Percentiles rank a stretch among this genome's conserved stretches.
These are phyloP conservation scores for Adansonia gregorii DNA, from an alignment of 441 rosid genomes.

Conservation along the genomic window DNA sequence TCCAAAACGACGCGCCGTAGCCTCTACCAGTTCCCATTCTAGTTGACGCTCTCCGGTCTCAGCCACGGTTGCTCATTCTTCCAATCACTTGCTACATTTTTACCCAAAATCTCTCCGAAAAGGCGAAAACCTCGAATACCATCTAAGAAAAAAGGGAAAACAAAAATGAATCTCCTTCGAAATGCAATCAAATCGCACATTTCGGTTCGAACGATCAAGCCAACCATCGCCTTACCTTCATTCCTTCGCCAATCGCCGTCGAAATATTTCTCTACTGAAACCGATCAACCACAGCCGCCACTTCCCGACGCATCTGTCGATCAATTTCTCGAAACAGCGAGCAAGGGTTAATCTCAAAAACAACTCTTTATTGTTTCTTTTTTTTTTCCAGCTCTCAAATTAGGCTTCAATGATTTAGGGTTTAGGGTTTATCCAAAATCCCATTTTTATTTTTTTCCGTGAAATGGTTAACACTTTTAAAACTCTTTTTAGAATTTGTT, in stretches of 20 bases:
- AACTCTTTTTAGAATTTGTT: slow-evolving; percentile 37
- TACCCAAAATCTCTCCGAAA: not conserved
- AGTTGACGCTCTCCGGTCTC: not conserved
- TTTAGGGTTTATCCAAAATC: slow-evolving; percentile 34
- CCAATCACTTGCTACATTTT: not conserved
- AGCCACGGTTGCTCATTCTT: not conserved
- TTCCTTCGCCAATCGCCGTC: slow-evolving; percentile 41
- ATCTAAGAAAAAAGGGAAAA: not conserved
- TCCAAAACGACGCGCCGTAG: not conserved
- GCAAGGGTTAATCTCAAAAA: slow-evolving; percentile 39
- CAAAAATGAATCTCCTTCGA: slow-evolving; percentile 52
- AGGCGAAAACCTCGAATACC: not conserved
- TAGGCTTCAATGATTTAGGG: slow-evolving; percentile 26
- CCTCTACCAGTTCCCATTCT: no score
- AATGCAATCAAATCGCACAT: slow-evolving; percentile 43
- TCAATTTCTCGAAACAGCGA: slow-evolving; percentile 34
- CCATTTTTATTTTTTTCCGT: no score
- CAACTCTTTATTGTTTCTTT: not conserved
- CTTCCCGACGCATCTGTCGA: slow-evolving; percentile 39
- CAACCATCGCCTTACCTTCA: slow-evolving; percentile 31
- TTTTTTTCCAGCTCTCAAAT: not conserved
- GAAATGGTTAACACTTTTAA: not conserved
- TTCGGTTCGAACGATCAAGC: slow-evolving; percentile 31
- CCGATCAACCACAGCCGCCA: slow-evolving; percentile 44
- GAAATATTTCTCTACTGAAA: slow-evolving; percentile 57